Conservation (phyloP, 139 green algal species). For the Tetraselmis striata region DNA sequence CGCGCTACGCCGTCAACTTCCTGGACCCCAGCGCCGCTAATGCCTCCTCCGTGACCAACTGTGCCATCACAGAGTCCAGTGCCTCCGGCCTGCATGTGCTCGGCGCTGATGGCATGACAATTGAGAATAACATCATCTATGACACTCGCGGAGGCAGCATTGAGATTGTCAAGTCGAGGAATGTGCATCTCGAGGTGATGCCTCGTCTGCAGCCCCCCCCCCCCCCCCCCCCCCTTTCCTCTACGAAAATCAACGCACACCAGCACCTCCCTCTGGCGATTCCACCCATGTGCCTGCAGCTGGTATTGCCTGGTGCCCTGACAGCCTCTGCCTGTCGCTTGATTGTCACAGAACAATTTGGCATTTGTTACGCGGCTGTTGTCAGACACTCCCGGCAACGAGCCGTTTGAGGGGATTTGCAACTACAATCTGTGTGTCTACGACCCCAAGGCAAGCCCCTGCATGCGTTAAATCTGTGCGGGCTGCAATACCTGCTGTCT, state of each 20-base stretch:
- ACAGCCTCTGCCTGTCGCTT: background rate
- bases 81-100: background rate
- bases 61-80: background rate
- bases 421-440: background rate
- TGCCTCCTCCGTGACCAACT: background rate
- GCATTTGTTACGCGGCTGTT: background rate
- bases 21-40: background rate
- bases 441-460: background rate
- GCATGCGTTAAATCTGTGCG: too few species aligned
- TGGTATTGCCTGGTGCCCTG: too few species aligned
- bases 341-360: background rate
- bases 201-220: too few species aligned
- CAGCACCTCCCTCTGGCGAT: too few species aligned
- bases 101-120: background rate
- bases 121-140: background rate
- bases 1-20: background rate
- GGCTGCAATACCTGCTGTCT: too few species aligned
- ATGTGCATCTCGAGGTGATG: background rate
- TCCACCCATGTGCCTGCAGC: too few species aligned
- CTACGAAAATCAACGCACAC: too few species aligned
- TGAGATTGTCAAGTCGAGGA: background rate
- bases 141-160: background rate
- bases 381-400: background rate
- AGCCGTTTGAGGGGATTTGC: background rate
- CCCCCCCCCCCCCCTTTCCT: too few species aligned